Conservation (phyloP, 2,329 filamentous ascomycete genomes). For the Davidsoniella neocaledoniae region DNA sequence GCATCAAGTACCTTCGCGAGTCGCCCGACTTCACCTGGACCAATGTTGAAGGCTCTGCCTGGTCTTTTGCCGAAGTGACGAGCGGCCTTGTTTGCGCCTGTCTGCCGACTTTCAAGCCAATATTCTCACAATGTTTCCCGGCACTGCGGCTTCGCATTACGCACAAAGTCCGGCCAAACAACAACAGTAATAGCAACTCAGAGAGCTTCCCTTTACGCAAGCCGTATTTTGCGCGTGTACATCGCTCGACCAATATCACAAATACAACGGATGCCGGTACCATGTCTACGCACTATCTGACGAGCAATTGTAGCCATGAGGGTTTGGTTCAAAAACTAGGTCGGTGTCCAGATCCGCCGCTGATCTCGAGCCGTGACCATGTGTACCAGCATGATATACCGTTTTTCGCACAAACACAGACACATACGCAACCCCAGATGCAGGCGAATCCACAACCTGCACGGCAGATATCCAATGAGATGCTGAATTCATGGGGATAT, state of each 20-base stretch:
- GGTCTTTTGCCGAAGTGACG: slow-evolving; percentile 16
- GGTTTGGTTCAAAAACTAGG: too few relatives aligned
- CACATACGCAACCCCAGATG: too few relatives aligned
- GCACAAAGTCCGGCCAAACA: neutral
- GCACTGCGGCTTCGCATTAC: slow-evolving; percentile 10
- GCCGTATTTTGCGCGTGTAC: neutral
- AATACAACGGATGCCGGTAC: neutral
- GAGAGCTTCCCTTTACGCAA: too few relatives aligned
- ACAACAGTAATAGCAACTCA: too few relatives aligned
- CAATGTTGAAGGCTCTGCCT: slow-evolving; percentile 16
- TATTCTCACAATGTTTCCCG: slow-evolving; percentile 16
- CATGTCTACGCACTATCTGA: too few relatives aligned
- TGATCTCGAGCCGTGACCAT: too few relatives aligned
- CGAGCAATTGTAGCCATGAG: too few relatives aligned
- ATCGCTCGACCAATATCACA: neutral
- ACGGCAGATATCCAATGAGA: neutral
- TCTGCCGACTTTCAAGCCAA: slow-evolving; percentile 16
- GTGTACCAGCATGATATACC: too few relatives aligned
- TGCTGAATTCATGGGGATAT: slow-evolving; percentile 1
- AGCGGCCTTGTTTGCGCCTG: slow-evolving; percentile 15
- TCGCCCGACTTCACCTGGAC: slow-evolving; percentile 15
- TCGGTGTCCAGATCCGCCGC: too few relatives aligned
- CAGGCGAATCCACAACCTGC: neutral
- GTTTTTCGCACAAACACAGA: too few relatives aligned
- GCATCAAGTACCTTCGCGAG: slow-evolving; percentile 14